Conservation (phyloP, 108 stramenopile species). For the Stephanodiscus triporus region DNA sequence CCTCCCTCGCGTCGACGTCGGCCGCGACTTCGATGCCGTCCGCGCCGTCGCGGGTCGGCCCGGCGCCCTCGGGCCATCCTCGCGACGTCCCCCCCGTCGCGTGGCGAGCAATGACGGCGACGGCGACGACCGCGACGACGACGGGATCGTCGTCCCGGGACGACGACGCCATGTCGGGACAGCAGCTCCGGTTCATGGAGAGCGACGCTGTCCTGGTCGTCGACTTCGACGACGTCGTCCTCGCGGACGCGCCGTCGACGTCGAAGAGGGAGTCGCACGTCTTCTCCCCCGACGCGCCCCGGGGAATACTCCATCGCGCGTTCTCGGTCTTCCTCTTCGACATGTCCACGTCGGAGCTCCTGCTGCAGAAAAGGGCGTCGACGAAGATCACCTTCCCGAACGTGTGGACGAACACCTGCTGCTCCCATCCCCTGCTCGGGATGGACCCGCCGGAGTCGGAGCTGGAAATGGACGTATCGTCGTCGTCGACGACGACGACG, state of each 20-base stretch:
- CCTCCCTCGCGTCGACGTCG: too few relatives aligned
- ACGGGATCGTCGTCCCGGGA: neutral
- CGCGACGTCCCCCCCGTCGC: too few relatives aligned
- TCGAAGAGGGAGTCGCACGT: conserved; percentile 76
- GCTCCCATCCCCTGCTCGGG: conserved; percentile 95
- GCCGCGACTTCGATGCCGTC: too few relatives aligned
- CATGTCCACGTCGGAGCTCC: conserved; percentile 74
- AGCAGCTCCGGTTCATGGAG: conserved; percentile 82
- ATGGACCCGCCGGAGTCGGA: conserved; percentile 87
- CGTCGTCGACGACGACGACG: neutral
- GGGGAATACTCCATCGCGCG: conserved; percentile 94
- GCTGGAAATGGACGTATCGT: conserved; percentile 3
- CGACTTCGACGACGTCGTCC: conserved; percentile 76
- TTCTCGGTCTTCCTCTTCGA: conserved; percentile 99
- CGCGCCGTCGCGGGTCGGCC: too few relatives aligned
- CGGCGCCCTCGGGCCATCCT: too few relatives aligned
- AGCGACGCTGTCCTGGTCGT: conserved; percentile 88
- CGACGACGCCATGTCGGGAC: neutral
- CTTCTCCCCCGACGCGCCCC: conserved; percentile 68
- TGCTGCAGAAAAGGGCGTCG: conserved; percentile 94
- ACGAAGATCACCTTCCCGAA: conserved; percentile 98
- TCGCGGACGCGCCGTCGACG: conserved; percentile 53
- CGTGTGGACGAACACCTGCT: conserved; percentile 99
- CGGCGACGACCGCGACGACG: neutral
- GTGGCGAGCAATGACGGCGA: too few relatives aligned